These are phyloP conservation scores for Cutaneotrichosporon spelunceum DNA, from an alignment of 1,284 basidiomycete genomes.

Conservation along the genomic window DNA sequence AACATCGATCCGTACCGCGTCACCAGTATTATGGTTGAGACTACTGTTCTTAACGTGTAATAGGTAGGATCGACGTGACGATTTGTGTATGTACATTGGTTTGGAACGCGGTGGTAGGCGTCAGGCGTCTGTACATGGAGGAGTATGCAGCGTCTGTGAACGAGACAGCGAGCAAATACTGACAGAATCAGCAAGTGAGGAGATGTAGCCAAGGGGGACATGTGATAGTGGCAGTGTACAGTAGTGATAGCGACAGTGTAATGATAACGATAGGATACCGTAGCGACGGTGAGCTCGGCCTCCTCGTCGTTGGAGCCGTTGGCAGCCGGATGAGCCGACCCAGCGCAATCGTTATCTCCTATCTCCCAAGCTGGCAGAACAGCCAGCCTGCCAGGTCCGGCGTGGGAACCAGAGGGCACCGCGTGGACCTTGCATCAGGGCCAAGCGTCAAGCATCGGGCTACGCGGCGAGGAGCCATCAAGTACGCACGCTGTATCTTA, in stretches of 20 bases:
- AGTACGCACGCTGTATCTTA: too few relatives aligned
- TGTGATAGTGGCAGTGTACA: neutral
- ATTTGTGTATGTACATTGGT: conserved; percentile 16
- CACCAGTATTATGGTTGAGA: conserved; percentile 84
- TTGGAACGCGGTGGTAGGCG: neutral
- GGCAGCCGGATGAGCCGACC: too few relatives aligned
- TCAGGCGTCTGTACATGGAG: conserved; percentile 4
- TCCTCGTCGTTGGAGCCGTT: too few relatives aligned
- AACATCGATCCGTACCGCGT: conserved; percentile 89
- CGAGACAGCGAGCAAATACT: too few relatives aligned
- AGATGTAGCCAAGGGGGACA: neutral
- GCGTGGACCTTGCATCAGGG: neutral
- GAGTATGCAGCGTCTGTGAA: neutral
- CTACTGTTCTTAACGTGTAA: conserved; percentile 58
- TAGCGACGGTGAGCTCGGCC: too few relatives aligned
- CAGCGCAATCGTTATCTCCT: neutral
- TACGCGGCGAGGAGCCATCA: too few relatives aligned
- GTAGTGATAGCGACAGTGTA: neutral
- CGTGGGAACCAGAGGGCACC: neutral
- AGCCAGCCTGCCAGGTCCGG: neutral
- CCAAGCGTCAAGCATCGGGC: neutral
- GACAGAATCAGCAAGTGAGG: too few relatives aligned
- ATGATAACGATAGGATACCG: too few relatives aligned
- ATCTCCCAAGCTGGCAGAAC: too few relatives aligned
- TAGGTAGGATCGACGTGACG: neutral